Evolutionary conservation across 176 grass and related monocot species (phyloP).

Genomic region (Bonia amplexicaulis): DNA sequence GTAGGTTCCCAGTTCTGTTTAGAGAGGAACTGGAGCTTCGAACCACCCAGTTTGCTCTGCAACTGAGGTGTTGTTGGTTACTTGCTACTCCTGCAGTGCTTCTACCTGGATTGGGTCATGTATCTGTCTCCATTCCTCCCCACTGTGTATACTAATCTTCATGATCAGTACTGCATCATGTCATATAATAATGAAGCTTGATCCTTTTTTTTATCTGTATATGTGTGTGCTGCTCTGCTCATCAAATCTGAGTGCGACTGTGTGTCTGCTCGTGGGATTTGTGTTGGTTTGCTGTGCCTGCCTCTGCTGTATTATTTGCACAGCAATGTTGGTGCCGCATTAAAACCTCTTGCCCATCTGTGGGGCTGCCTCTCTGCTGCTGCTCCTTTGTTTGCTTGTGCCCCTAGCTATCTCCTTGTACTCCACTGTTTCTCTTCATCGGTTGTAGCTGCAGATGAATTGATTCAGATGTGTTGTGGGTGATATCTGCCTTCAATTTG

Average conservation of each 20-base stretch:
- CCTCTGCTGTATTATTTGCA: conserved; percentile 15
- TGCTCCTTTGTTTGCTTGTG: background rate
- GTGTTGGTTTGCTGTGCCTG: conserved; percentile 25
- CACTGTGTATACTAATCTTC: background rate
- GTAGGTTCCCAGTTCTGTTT: background rate
- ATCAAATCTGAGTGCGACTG: background rate
- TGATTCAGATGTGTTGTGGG: background rate
- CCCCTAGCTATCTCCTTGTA: background rate
- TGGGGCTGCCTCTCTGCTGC: background rate
- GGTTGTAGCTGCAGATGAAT: background rate
- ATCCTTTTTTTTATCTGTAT: background rate
- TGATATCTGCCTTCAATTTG: background rate
- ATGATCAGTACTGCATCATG: background rate
- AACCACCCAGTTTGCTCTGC: conserved; percentile 34
- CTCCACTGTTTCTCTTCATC: background rate
- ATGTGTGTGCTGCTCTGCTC: background rate
- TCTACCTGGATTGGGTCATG: background rate
- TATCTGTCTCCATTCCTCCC: background rate
- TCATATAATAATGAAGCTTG: background rate
- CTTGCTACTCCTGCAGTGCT: background rate
- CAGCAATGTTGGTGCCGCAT: conserved; percentile 20
- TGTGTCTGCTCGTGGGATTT: conserved; percentile 21
- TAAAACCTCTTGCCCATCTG: background rate
- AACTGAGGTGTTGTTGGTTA: conserved; percentile 32
- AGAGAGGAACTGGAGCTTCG: background rate